phyloP scores from a whole-genome alignment of 257 asterid species.

The Rhazya stricta region DNA sequence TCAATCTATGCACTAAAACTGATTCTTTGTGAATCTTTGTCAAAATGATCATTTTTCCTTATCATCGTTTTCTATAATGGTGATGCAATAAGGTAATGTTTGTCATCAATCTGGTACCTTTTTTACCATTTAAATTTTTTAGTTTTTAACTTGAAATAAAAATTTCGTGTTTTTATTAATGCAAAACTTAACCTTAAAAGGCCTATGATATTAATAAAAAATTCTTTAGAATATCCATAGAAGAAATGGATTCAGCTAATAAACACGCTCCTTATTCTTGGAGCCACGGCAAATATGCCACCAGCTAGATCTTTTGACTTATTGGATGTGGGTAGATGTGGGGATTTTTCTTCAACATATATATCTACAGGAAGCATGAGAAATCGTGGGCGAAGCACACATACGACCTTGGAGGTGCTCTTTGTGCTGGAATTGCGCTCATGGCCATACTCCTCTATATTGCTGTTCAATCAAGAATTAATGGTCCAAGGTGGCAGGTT shows the following conservation, averaged over 20 bases:
- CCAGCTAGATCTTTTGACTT: slow-evolving; percentile 50
- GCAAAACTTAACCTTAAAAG: too few relatives aligned
- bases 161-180: too few relatives aligned
- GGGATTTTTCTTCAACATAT: slow-evolving; percentile 52
- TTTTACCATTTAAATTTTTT: too few relatives aligned
- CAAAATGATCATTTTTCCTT: too few relatives aligned
- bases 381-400: slow-evolving; percentile 84
- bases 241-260: slow-evolving; percentile 51
- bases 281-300: slow-evolving; percentile 55
- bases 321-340: slow-evolving; percentile 47
- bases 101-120: too few relatives aligned
- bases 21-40: too few relatives aligned
- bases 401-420: slow-evolving; percentile 56
- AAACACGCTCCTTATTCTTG: slow-evolving; percentile 48
- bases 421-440: slow-evolving; percentile 74
- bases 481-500: slow-evolving; percentile 76
- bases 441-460: slow-evolving; percentile 59
- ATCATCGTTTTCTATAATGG: too few relatives aligned
- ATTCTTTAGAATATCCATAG: slow-evolving; percentile 51
- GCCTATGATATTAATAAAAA: too few relatives aligned
- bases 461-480: slow-evolving; percentile 38
- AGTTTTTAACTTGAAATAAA: too few relatives aligned
- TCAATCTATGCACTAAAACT: too few relatives aligned
- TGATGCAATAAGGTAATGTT: too few relatives aligned
- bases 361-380: slow-evolving; percentile 45